A percentile compares a stretch with the other conserved stretches of the same genome.
phyloP scores from a whole-genome alignment of 768 basidiomycete species.

The Amanita polypyramis region DNA sequence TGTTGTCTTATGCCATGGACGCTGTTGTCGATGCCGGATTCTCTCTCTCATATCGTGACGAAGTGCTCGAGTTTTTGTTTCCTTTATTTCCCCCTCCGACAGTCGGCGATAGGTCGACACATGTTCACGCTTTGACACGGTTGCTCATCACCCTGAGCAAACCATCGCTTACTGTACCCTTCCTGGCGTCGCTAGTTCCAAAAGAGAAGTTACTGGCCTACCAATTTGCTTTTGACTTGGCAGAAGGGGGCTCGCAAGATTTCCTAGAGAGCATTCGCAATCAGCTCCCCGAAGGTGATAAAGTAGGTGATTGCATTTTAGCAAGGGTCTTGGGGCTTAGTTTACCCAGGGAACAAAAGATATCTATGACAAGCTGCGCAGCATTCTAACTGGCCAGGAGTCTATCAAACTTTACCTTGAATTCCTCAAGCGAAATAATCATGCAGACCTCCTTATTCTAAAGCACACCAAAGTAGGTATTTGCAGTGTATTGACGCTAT shows the following conservation, averaged over 20 bases:
- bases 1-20: slow-evolving; percentile 88
- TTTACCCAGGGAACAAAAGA: slow-evolving; percentile 41
- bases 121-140: slow-evolving; percentile 76
- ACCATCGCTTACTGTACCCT: slow-evolving; percentile 63
- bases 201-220: slow-evolving; percentile 74
- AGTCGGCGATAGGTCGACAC: slow-evolving; percentile 60
- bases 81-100: slow-evolving; percentile 78
- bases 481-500: background rate
- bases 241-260: slow-evolving; percentile 89
- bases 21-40: slow-evolving; percentile 86
- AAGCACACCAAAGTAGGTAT: slow-evolving; percentile 77
- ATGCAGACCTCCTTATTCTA: slow-evolving; percentile 82
- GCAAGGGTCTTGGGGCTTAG: slow-evolving; percentile 1
- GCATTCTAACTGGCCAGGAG: slow-evolving; percentile 83
- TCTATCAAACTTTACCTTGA: slow-evolving; percentile 90
- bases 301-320: slow-evolving; percentile 28
- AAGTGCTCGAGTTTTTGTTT: slow-evolving; percentile 69
- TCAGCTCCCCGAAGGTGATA: slow-evolving; percentile 57
- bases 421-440: slow-evolving; percentile 92
- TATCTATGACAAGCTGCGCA: slow-evolving; percentile 65
- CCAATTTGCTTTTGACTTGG: slow-evolving; percentile 93
- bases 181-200: slow-evolving; percentile 62
- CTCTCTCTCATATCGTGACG: slow-evolving; percentile 74
- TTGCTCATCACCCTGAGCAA: slow-evolving; percentile 84
- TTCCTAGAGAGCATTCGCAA: slow-evolving; percentile 72